Evolutionary conservation across 2,329 filamentous ascomycete species (phyloP), one percentile per base, ranked within the genome.

Genomic region (Aspergillus phoenicis): DNA sequence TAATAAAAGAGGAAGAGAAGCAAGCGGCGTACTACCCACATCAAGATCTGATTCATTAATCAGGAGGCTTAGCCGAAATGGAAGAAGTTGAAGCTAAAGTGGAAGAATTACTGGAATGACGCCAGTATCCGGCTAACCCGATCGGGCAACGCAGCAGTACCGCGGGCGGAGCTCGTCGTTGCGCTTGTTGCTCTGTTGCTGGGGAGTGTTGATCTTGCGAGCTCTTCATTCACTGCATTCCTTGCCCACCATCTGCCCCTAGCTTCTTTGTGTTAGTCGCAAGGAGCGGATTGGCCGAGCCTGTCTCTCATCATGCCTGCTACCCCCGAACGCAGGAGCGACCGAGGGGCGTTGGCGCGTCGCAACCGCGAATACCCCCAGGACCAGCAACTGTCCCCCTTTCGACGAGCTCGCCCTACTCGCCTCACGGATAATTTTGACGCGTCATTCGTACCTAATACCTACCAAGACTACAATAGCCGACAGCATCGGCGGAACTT

Each of bases 401-500:
- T 76, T 63, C 68, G 68, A 64, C 70, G 71, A 68, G 71, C 71
- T 24, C 60, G 59, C 48, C 67, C 70, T 48, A 62, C 64, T 26
- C 66, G 62, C 59, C 65, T 68, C 60, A 66, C 66, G 36, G 68
- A 73, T 59, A 67, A 72, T 43, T 64, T 73, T 43, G 66, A 75
- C 54, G 61, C 66, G 59, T 69, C 72, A 38, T 68, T 69, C 49
- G 71, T 70, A 47, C 67, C 70, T 8, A 73, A 65, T 17, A 68
- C 72, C 20, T 68, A 70, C 20, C 66, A 67, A 20, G 70, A 70
- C 58, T 70, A 73, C 67, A 70, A 63, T 36, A 57, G 67, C 39
- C 69, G 70, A 52, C 64, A 70, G 49, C 66, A 71, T 45, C 74
- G 73, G 54, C 68, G 70, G 47, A 73, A 68, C 39, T 73, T 77